A percentile compares a stretch with the other conserved stretches of the same genome.
Evolutionary conservation across 768 basidiomycete species (phyloP).

Genomic region (Trametes maxima): DNA sequence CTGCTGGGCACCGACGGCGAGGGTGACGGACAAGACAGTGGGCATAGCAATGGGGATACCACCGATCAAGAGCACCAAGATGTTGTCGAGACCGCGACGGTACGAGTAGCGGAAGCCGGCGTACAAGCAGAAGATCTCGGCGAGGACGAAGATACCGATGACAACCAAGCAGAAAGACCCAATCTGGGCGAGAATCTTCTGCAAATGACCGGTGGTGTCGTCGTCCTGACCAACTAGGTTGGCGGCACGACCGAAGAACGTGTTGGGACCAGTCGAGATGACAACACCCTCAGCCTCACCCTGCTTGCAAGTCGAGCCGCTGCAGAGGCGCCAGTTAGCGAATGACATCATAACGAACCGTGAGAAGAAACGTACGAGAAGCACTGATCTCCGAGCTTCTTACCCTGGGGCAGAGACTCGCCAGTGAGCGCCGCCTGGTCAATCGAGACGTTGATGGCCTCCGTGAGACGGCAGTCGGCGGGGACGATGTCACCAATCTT

Average conservation of each 20-base stretch:
- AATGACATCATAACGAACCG: conserved; percentile 1
- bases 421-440: conserved; percentile 98
- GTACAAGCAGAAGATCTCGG: conserved; percentile 93
- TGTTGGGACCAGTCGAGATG: conserved; percentile 97
- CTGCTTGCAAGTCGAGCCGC: conserved; percentile 97
- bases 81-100: conserved; percentile 95
- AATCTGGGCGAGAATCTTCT: conserved; percentile 97
- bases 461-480: conserved; percentile 95
- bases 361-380: conserved; percentile 78
- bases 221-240: conserved; percentile 97
- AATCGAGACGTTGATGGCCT: conserved; percentile 96
- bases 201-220: conserved; percentile 97
- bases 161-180: conserved; percentile 96
- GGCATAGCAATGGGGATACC: conserved; percentile 99
- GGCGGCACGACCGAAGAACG: conserved; percentile 98
- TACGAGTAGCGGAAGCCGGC: conserved; percentile 89
- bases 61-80: conserved; percentile 98
- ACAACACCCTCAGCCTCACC: conserved; percentile 99
- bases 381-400: conserved; percentile 94
- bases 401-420: conserved; percentile 90
- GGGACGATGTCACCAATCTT: conserved; percentile 99
- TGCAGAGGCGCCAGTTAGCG: conserved; percentile 31
- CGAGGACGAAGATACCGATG: conserved; percentile 93
- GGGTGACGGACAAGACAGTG: conserved; percentile 95
- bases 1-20: conserved; percentile 98